phyloP scores from a whole-genome alignment of 2,329 filamentous ascomycete species.

The Lasiodiplodia sp. region DNA sequence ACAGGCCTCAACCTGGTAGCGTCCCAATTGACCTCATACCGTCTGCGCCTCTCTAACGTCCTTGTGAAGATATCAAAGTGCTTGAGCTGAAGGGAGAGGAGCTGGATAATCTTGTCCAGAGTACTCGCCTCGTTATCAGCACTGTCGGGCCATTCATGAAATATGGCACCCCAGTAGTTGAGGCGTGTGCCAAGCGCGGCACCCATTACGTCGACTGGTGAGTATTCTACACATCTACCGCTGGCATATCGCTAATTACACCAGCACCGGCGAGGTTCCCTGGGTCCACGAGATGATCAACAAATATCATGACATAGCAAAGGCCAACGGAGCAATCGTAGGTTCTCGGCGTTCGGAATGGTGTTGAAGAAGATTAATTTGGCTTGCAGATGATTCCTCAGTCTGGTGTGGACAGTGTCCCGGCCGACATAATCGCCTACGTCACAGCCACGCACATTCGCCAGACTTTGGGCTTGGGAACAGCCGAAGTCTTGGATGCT shows the following conservation, averaged over 20 bases:
- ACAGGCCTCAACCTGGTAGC: conserved; percentile 74
- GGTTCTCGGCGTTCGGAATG: conserved; percentile 34
- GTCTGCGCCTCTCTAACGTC: background rate
- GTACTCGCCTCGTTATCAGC: conserved; percentile 66
- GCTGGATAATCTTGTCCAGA: conserved; percentile 59
- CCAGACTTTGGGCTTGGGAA: conserved; percentile 57
- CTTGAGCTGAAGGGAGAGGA: conserved; percentile 54
- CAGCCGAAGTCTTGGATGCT: conserved; percentile 60
- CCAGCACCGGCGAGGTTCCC: conserved; percentile 67
- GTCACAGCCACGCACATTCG: conserved; percentile 62
- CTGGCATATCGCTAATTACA: background rate
- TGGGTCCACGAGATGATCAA: conserved; percentile 69
- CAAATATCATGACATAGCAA: conserved; percentile 67
- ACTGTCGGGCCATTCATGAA: conserved; percentile 69
- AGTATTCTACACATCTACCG: conserved; percentile 32
- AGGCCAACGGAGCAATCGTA: conserved; percentile 66
- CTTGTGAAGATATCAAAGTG: conserved; percentile 45
- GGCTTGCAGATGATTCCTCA: conserved; percentile 63
- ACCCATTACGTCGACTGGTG: conserved; percentile 72
- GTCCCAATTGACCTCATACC: background rate
- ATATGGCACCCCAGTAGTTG: conserved; percentile 69
- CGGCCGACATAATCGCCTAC: conserved; percentile 64
- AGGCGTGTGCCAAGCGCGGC: conserved; percentile 68
- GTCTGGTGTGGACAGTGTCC: conserved; percentile 67
- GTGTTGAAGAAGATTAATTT: background rate